These are phyloP conservation scores for Rhytidiadelphus loreus DNA, from an alignment of 225 moss, liverwort and hornwort species.

Conservation along the genomic window DNA sequence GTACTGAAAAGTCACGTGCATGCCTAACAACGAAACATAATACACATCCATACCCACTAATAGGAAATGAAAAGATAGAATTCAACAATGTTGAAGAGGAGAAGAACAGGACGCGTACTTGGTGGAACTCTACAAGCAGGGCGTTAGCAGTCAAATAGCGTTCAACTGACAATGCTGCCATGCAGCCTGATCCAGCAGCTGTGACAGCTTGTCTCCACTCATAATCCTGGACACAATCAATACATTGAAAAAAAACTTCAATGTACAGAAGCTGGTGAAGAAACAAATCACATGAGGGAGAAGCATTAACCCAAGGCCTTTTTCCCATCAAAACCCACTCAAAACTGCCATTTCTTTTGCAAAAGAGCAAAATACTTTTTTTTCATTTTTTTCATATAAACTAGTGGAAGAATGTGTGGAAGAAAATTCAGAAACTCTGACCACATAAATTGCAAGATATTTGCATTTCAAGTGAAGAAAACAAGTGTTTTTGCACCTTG, in stretches of 20 bases:
- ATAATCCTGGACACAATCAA: slow-evolving; percentile 50
- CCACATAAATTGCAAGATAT: neutral
- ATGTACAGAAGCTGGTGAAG: neutral
- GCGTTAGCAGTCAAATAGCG: slow-evolving; percentile 66
- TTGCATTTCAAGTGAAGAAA: neutral
- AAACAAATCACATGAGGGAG: neutral
- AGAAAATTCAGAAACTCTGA: neutral
- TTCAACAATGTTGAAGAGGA: neutral
- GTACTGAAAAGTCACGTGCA: neutral
- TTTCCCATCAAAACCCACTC: neutral
- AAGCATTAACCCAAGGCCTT: neutral
- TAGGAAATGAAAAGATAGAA: neutral
- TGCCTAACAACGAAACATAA: neutral
- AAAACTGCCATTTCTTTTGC: neutral
- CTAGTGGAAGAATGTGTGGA: neutral
- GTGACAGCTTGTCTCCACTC: slow-evolving; percentile 98
- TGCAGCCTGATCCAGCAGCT: slow-evolving; percentile 93
- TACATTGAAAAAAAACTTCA: neutral
- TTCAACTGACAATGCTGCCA: slow-evolving; percentile 93
- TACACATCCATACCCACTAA: neutral
- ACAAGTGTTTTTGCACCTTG: neutral
- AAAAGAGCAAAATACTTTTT: neutral
- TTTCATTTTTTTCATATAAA: neutral
- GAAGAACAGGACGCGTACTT: slow-evolving; percentile 20
- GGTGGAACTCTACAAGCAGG: slow-evolving; percentile 95